These are phyloP conservation scores for Actinomortierella wolfii DNA, from an alignment of 371 early-diverging fungal genomes.

Conservation along the genomic window DNA sequence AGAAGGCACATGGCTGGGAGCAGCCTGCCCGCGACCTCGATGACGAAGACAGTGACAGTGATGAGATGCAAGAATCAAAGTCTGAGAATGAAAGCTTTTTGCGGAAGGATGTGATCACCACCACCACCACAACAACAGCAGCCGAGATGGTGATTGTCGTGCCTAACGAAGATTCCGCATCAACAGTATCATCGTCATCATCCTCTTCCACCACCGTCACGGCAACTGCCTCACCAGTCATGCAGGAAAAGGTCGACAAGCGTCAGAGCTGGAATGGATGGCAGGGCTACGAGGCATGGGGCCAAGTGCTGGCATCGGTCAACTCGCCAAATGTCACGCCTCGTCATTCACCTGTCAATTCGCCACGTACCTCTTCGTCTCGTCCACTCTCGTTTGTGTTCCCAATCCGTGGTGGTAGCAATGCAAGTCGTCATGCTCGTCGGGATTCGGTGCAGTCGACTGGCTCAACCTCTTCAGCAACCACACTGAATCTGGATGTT, in stretches of 20 bases:
- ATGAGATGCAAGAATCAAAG: no score
- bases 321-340: conserved; percentile 39
- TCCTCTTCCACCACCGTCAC: no score
- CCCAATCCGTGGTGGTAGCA: conserved; percentile 8
- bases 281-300: conserved; percentile 47
- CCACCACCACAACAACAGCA: no score
- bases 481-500: conserved; percentile 35
- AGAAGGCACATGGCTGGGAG: conserved; percentile 5
- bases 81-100: no score
- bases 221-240: not conserved
- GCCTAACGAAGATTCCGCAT: no score
- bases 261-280: conserved; percentile 46
- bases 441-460: conserved; percentile 35
- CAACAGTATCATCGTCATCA: not conserved
- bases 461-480: not conserved
- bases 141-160: no score
- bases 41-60: no score
- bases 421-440: conserved; percentile 4
- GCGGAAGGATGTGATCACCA: no score
- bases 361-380: conserved; percentile 33
- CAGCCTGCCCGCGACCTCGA: no score
- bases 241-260: conserved; percentile 16
- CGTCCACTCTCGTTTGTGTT: conserved; percentile 8
- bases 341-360: conserved; percentile 22
- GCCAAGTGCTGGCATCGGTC: conserved; percentile 34